Evolutionary conservation across 78 protist species (phyloP), one percentile per base, ranked within the genome.

Genomic region (Isochrysis galbana): DNA sequence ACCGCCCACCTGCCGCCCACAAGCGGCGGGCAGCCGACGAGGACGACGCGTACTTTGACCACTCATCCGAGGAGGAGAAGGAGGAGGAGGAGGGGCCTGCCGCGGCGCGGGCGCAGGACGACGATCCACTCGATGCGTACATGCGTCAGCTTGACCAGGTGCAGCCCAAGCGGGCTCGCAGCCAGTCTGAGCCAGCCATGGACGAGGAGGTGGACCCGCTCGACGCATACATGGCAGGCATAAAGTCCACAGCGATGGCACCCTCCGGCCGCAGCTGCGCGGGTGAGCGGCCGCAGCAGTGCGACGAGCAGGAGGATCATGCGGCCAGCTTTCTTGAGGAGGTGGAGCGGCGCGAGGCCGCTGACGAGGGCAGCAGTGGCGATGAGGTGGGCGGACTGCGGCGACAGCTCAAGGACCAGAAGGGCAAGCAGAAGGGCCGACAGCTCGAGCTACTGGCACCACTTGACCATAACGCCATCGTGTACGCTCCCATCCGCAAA

Each of bases 161-260:
- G n/a, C 23, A 41, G 26, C 17, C 84, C 34, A 2, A 26, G 47
- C 32, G 47, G 44, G 46, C 47, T 29, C 19, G 2, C 32, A 3
- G 29, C 2, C 46, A 17, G 26, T 17, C 45, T 17, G 47, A 17
- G 17, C 5, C 45, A 23, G 44, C 23, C 48, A 46, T 1, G 11
- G 87, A 42, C 38, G 48, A 44, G 38, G 88, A 80, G 55, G 41
- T 26, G 0, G 89, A 84, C 44, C 89, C 89, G 1, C 89, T 84
- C 29, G 89, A 84, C n/a, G 89, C 89, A 26, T 84, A 21, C 89
- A 84, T 84, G 89, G 69, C 89, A 17, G 89, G 69, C 14, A 5
- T 47, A 39, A 10, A 36, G 5, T 0, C 36, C 36, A 38, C n/a
- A 21, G 19, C 88, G 17, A 0, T 26, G 39, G 39, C 1, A 7